Evolutionary conservation across 176 grass and related monocot genomes (phyloP).

Genomic region (Aegilops bicornis): DNA sequence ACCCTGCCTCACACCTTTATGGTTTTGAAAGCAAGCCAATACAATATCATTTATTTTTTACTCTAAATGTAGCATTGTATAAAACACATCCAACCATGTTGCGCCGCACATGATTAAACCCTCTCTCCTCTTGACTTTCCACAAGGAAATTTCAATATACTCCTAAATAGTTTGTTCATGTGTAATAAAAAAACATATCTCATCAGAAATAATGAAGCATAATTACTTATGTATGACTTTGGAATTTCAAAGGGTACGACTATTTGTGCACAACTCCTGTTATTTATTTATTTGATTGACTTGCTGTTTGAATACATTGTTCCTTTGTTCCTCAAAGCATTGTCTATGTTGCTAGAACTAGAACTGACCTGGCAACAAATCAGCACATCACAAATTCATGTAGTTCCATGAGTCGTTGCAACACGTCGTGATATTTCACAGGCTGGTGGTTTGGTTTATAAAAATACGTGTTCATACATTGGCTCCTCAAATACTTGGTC

Average conservation of each 20-base stretch:
- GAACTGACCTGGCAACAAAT: neutral
- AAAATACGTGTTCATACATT: neutral
- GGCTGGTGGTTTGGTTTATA: neutral
- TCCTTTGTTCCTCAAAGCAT: neutral
- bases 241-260: neutral
- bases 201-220: neutral
- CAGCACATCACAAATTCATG: neutral
- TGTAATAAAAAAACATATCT: neutral
- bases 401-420: neutral
- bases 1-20: too few relatives aligned
- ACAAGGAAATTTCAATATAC: too few relatives aligned
- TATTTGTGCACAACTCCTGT: neutral
- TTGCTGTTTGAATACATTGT: neutral
- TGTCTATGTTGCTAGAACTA: neutral
- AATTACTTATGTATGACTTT: neutral
- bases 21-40: too few relatives aligned
- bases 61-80: too few relatives aligned
- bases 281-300: constrained; percentile 7
- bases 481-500: neutral
- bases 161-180: too few relatives aligned
- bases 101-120: too few relatives aligned
- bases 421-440: neutral
- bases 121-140: too few relatives aligned
- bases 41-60: too few relatives aligned
- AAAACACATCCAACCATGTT: too few relatives aligned